phyloP scores from a whole-genome alignment of 2,329 filamentous ascomycete genomes.

The Stenocarpella maydis region DNA sequence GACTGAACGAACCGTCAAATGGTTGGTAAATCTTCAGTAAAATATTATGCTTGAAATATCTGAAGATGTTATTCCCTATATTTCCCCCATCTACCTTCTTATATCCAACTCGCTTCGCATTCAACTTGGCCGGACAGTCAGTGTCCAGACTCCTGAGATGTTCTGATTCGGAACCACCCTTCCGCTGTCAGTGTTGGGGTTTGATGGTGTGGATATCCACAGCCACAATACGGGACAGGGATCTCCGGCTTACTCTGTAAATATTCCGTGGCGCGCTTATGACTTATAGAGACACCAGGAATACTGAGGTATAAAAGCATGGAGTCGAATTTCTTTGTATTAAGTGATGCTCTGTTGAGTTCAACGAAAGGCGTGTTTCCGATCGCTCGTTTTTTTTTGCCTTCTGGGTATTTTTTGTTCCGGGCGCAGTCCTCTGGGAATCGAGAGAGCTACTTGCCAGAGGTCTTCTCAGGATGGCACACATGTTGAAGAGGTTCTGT shows the following conservation, averaged over 20 bases:
- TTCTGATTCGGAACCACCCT: slow-evolving; percentile 4
- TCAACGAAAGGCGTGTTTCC: background rate
- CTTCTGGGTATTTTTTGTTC: background rate
- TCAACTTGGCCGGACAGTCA: background rate
- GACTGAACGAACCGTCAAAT: background rate
- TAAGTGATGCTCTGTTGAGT: too few species aligned
- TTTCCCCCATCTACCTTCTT: background rate
- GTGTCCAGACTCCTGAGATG: background rate
- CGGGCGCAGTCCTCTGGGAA: background rate
- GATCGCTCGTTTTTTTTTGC: background rate
- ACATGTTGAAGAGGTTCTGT: background rate
- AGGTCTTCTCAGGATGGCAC: background rate
- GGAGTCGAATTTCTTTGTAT: background rate
- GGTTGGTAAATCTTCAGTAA: background rate
- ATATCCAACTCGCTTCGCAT: background rate
- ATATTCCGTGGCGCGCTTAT: slow-evolving; percentile 11
- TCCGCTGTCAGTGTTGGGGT: slow-evolving; percentile 1
- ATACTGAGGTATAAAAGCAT: background rate
- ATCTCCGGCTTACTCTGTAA: background rate
- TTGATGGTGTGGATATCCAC: background rate
- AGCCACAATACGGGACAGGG: background rate
- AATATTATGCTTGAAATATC: background rate
- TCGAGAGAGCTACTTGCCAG: background rate
- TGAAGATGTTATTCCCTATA: background rate
- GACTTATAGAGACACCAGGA: background rate